These are phyloP conservation scores for Zostera marina DNA, from an alignment of 116 monocot species.

Conservation along the genomic window DNA sequence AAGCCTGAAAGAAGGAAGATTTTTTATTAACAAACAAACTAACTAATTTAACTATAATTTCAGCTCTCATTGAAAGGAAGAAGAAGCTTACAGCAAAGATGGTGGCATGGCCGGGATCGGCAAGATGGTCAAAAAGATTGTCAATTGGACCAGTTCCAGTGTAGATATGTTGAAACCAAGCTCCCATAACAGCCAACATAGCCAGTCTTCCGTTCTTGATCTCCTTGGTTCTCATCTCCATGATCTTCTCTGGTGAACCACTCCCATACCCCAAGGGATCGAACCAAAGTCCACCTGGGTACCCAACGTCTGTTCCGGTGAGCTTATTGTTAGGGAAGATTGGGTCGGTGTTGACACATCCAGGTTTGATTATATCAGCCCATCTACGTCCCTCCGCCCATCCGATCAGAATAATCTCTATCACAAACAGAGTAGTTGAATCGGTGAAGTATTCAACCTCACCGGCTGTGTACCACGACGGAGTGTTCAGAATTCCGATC, in stretches of 20 bases:
- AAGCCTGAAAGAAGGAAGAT: constrained; percentile 22
- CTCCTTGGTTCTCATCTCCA: constrained; percentile 91
- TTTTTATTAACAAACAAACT: background rate
- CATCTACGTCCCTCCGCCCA: constrained; percentile 96
- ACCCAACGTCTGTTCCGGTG: constrained; percentile 90
- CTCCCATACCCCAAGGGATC: constrained; percentile 91
- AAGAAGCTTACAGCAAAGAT: constrained; percentile 68
- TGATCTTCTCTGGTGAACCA: constrained; percentile 77
- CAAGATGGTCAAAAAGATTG: constrained; percentile 92
- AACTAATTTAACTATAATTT: background rate
- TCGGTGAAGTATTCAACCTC: constrained; percentile 88
- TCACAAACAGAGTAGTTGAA: constrained; percentile 84
- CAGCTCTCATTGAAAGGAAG: background rate
- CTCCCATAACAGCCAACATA: constrained; percentile 93
- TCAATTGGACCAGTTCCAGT: constrained; percentile 96
- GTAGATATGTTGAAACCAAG: constrained; percentile 94
- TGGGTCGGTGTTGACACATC: constrained; percentile 86
- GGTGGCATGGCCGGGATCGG: constrained; percentile 93
- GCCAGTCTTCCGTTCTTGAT: constrained; percentile 95
- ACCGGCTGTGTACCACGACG: constrained; percentile 92
- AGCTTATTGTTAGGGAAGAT: constrained; percentile 96
- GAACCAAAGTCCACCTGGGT: constrained; percentile 96
- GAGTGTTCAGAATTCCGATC: constrained; percentile 88
- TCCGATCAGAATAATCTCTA: constrained; percentile 81
- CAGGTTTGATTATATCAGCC: constrained; percentile 96